Percentiles rank a stretch among this genome's conserved stretches.
phyloP scores from a whole-genome alignment of 768 basidiomycete genomes.

The Favolaschia claudopus region DNA sequence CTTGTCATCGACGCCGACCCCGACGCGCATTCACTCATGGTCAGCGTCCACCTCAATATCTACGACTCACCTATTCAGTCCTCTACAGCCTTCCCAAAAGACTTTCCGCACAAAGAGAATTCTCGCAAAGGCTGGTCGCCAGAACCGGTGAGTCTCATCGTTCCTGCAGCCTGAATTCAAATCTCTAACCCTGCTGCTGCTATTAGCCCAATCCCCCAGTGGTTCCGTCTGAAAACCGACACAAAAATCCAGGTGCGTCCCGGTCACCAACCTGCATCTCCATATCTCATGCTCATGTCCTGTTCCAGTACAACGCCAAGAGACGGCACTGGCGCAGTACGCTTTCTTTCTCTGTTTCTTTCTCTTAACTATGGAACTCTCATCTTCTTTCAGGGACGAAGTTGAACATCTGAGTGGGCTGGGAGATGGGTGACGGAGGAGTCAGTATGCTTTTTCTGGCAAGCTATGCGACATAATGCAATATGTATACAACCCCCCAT shows the following conservation, averaged over 20 bases:
- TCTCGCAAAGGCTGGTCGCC: conserved; percentile 93
- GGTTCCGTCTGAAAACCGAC: conserved; percentile 98
- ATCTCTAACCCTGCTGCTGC: neutral
- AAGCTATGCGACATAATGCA: too few species aligned
- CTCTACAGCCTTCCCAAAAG: conserved; percentile 95
- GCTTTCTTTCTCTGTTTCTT: neutral
- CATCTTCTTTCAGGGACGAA: conserved; percentile 72
- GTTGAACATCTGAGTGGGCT: conserved; percentile 82
- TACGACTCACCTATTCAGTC: conserved; percentile 14
- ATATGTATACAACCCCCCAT: too few species aligned
- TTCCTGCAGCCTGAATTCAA: neutral
- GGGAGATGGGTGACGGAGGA: neutral
- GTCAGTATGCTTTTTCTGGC: conserved; percentile 21
- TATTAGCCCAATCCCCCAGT: conserved; percentile 93
- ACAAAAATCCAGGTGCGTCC: conserved; percentile 87
- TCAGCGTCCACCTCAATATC: conserved; percentile 37
- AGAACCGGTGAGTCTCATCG: conserved; percentile 80
- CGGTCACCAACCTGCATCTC: neutral
- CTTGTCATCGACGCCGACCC: conserved; percentile 37
- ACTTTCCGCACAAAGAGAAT: conserved; percentile 96
- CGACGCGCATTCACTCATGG: conserved; percentile 50
- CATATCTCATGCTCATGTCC: neutral
- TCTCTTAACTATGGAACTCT: neutral
- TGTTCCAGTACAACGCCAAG: conserved; percentile 86
- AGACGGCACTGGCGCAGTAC: conserved; percentile 90